Evolutionary conservation across 2,329 filamentous ascomycete genomes (phyloP).

Genomic region (Aureobasidium mangrovei): DNA sequence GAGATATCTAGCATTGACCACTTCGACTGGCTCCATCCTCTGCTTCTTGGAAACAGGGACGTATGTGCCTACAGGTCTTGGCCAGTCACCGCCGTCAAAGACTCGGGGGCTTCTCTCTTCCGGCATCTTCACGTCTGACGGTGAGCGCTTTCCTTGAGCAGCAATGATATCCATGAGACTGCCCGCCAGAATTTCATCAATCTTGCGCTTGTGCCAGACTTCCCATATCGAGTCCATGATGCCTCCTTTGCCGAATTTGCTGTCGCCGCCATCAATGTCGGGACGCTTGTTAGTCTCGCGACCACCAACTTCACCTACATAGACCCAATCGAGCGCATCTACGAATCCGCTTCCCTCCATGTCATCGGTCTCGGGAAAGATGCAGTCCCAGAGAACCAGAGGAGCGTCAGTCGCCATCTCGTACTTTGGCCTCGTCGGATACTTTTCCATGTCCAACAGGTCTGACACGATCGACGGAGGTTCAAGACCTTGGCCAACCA

Average conservation of each 20-base stretch:
- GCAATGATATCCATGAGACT: constrained; percentile 59
- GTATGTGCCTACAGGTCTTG: constrained; percentile 49
- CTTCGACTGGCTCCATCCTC: constrained; percentile 49
- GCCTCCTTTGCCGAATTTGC: constrained; percentile 56
- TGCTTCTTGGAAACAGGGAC: constrained; percentile 47
- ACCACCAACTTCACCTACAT: constrained; percentile 58
- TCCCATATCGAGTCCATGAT: constrained; percentile 72
- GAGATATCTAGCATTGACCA: constrained; percentile 53
- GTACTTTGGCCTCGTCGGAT: constrained; percentile 74
- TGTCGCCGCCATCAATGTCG: constrained; percentile 36
- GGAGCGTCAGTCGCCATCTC: constrained; percentile 85
- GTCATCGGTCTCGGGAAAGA: constrained; percentile 48
- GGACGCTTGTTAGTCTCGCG: constrained; percentile 24
- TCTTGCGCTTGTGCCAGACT: constrained; percentile 73
- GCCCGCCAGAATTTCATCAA: constrained; percentile 78
- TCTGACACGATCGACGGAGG: constrained; percentile 60
- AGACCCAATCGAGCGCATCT: constrained; percentile 68
- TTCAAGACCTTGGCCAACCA: constrained; percentile 84
- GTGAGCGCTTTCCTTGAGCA: constrained; percentile 27
- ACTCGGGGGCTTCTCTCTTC: constrained; percentile 38
- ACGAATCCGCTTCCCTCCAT: constrained; percentile 29
- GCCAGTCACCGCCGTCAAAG: constrained; percentile 50
- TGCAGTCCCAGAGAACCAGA: constrained; percentile 90
- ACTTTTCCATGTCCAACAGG: constrained; percentile 62
- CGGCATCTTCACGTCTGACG: constrained; percentile 14